These are phyloP conservation scores for Gymnopus androsaceus DNA, from an alignment of 1,284 basidiomycete species.

Conservation along the genomic window DNA sequence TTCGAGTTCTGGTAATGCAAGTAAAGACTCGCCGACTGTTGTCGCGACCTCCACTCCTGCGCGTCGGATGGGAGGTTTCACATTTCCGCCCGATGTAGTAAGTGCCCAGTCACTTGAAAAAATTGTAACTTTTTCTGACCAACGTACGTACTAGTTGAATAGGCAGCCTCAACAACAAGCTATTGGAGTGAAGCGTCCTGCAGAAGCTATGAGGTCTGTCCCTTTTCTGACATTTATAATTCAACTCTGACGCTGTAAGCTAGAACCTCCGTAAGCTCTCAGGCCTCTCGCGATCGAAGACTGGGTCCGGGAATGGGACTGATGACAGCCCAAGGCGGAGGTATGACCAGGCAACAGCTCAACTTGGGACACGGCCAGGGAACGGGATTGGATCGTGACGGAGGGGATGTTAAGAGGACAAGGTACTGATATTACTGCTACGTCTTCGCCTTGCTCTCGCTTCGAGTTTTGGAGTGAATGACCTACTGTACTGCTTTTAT, in stretches of 20 bases:
- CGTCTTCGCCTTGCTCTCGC: constrained; percentile 1
- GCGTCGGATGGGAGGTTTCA: constrained; percentile 13
- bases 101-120: neutral
- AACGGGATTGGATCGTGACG: constrained; percentile 40
- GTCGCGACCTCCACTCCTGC: constrained; percentile 1
- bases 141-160: neutral
- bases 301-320: constrained; percentile 46
- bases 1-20: neutral
- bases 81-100: constrained; percentile 14
- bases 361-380: constrained; percentile 36
- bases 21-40: neutral
- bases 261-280: constrained; percentile 1
- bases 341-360: neutral
- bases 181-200: constrained; percentile 16
- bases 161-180: constrained; percentile 7
- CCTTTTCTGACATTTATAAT: neutral
- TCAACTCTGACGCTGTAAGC: neutral
- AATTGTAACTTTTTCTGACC: neutral
- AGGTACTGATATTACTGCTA: constrained; percentile 38
- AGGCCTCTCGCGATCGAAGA: constrained; percentile 4
- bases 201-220: constrained; percentile 15
- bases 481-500: too few species aligned
- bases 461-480: too few species aligned
- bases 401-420: constrained; percentile 51
- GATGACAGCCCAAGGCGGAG: constrained; percentile 31